Evolutionary conservation across 768 basidiomycete genomes (phyloP).

Genomic region (Ramaria sp.): DNA sequence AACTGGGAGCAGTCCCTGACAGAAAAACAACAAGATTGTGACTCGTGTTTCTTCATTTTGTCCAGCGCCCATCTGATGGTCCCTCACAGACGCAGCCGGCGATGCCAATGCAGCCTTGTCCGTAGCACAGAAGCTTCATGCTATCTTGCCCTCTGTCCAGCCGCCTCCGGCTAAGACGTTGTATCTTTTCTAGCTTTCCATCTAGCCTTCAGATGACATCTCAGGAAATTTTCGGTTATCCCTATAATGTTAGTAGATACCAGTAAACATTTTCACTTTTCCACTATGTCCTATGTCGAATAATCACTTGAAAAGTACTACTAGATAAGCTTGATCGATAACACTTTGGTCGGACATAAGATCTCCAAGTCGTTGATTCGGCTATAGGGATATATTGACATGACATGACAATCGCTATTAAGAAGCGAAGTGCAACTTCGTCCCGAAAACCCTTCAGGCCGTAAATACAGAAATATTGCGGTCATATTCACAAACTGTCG

Average conservation of each 20-base stretch:
- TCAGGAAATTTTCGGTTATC: too few species aligned
- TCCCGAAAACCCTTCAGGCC: background rate
- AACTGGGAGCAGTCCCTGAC: constrained; percentile 56
- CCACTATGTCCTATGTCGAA: too few species aligned
- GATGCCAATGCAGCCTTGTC: constrained; percentile 57
- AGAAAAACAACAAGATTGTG: constrained; percentile 46
- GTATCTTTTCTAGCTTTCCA: background rate
- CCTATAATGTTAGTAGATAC: too few species aligned
- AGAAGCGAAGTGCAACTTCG: background rate
- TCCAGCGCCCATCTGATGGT: background rate
- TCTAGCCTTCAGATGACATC: background rate
- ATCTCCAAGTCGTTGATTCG: too few species aligned
- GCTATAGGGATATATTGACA: too few species aligned
- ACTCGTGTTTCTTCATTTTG: constrained; percentile 16
- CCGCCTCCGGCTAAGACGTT: background rate
- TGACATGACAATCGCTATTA: too few species aligned
- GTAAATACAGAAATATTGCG: background rate
- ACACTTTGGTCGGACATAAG: too few species aligned
- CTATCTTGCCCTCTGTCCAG: constrained; percentile 19
- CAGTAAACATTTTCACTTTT: too few species aligned
- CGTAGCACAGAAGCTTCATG: constrained; percentile 36
- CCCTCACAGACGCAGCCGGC: constrained; percentile 49
- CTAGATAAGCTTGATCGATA: too few species aligned
- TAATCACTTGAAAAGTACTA: too few species aligned
- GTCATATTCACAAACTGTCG: background rate